phyloP scores from a whole-genome alignment of 2,329 filamentous ascomycete genomes.

The Xylaria multiplex region DNA sequence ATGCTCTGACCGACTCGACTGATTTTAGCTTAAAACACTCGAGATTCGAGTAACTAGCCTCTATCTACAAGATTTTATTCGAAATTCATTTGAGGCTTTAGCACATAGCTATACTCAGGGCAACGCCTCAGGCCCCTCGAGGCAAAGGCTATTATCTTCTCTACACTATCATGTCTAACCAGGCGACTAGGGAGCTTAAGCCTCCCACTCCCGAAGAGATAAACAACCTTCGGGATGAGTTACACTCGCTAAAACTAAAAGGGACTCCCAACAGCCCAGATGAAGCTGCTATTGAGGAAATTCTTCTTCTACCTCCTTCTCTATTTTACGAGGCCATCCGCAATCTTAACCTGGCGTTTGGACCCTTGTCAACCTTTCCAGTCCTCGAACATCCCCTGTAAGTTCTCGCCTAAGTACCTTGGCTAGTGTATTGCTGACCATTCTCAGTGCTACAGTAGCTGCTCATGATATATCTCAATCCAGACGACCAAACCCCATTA shows the following conservation, averaged over 20 bases:
- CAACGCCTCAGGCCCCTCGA: not conserved
- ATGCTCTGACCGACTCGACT: not conserved
- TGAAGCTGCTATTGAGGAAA: slow-evolving; percentile 17
- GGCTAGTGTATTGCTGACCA: slow-evolving; percentile 2
- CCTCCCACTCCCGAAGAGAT: slow-evolving; percentile 18
- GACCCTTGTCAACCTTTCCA: slow-evolving; percentile 29
- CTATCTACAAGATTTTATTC: not conserved
- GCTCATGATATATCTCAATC: not conserved
- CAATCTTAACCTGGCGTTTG: slow-evolving; percentile 7
- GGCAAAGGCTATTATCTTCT: not conserved
- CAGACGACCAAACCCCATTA: slow-evolving; percentile 14
- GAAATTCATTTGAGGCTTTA: no score
- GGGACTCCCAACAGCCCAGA: not conserved
- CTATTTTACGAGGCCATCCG: slow-evolving; percentile 17
- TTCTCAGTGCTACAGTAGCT: slow-evolving; percentile 8
- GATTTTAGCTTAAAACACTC: not conserved
- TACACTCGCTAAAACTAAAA: slow-evolving; percentile 12
- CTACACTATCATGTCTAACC: slow-evolving; percentile 18
- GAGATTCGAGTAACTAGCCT: not conserved
- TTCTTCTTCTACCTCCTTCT: slow-evolving; percentile 24
- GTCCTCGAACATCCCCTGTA: slow-evolving; percentile 12
- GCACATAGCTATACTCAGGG: not conserved
- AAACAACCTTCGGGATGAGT: slow-evolving; percentile 28
- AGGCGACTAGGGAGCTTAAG: not conserved
- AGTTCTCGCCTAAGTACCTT: not conserved